Evolutionary conservation across 441 rosid species (phyloP), one percentile per base, ranked within the genome.

Genomic region (Euphorbia schlechtendalii): DNA sequence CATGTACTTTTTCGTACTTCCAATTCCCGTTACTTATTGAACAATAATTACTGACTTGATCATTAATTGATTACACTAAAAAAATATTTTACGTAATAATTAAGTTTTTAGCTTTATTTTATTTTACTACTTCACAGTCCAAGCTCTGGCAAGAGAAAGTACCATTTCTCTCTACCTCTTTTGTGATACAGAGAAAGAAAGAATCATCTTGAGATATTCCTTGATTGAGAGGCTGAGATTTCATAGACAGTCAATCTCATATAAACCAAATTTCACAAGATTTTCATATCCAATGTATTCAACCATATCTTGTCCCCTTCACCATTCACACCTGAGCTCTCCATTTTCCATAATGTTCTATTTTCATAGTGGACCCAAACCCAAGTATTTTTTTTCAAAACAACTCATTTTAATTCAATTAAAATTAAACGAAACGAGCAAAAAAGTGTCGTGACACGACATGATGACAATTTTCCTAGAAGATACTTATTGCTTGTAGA

Each of bases 101-200:
- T 32, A 7, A 32, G 8, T 43, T 43, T 43, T 0, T 12, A 43
- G 48, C 48, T 65, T 67, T 51, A 51, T 48, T 67, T 65, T 59
- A 59, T 77, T 74, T 80, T n/a, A n/a, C n/a, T 32, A 21, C 36
- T 32, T 7, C 78, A 74, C 7, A 43, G 14, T 43, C 14, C 2
- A 43, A 43, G 48, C 15, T 43, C 2, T 43, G 8, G 48, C 8
- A 4, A 53, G 28, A n/a, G n/a, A n/a, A n/a, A n/a, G n/a, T n/a
- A n/a, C n/a, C n/a, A n/a, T n/a, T n/a, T n/a, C n/a, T n/a, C n/a
- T n/a, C n/a, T n/a, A n/a, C n/a, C n/a, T n/a, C n/a, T n/a, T n/a
- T n/a, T n/a, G n/a, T n/a, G n/a, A n/a, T n/a, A n/a, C n/a, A n/a
- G n/a, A n/a, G n/a, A n/a, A n/a, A n/a, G n/a, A 27, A 13, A 14